A percentile compares a stretch with the other conserved stretches of the same genome.
phyloP scores from a whole-genome alignment of 106 monocot species.

The Acanthochlamys bracteata region DNA sequence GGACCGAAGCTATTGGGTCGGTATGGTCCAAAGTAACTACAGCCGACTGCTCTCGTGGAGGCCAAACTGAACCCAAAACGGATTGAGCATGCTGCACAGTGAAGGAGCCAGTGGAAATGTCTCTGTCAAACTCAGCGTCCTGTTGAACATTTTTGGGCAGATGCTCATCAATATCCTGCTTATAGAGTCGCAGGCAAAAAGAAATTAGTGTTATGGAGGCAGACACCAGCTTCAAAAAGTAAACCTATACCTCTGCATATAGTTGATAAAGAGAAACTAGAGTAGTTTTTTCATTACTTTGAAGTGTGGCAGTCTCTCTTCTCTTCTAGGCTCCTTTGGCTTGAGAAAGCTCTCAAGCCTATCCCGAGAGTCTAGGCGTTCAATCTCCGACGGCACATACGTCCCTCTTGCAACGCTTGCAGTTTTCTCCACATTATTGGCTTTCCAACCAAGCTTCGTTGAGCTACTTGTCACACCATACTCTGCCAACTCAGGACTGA shows the following conservation, averaged over 20 bases:
- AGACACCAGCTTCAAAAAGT: neutral
- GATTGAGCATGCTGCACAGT: slow-evolving; percentile 10
- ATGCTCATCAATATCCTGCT: slow-evolving; percentile 48
- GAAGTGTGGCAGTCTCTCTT: slow-evolving; percentile 26
- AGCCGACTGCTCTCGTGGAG: slow-evolving; percentile 20
- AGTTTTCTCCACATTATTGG: slow-evolving; percentile 37
- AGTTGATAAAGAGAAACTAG: neutral
- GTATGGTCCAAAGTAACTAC: slow-evolving; percentile 12
- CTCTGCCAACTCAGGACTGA: slow-evolving; percentile 27
- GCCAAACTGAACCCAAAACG: slow-evolving; percentile 19
- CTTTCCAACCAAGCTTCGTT: slow-evolving; percentile 23
- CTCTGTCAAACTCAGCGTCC: slow-evolving; percentile 19
- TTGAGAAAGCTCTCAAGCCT: slow-evolving; percentile 22
- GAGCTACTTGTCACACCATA: slow-evolving; percentile 15
- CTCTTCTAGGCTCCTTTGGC: slow-evolving; percentile 19
- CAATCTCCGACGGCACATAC: slow-evolving; percentile 24
- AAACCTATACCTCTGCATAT: neutral
- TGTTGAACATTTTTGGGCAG: slow-evolving; percentile 16
- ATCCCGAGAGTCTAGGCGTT: slow-evolving; percentile 20
- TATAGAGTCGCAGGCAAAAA: neutral
- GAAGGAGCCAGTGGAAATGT: slow-evolving; percentile 21
- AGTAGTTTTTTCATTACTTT: slow-evolving; percentile 23
- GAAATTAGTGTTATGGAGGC: neutral
- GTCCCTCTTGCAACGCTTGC: slow-evolving; percentile 30
- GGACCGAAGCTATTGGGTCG: slow-evolving; percentile 32